These are phyloP conservation scores for Teunomyces kruisii DNA, from an alignment of 805 yeast genomes.

Conservation along the genomic window DNA sequence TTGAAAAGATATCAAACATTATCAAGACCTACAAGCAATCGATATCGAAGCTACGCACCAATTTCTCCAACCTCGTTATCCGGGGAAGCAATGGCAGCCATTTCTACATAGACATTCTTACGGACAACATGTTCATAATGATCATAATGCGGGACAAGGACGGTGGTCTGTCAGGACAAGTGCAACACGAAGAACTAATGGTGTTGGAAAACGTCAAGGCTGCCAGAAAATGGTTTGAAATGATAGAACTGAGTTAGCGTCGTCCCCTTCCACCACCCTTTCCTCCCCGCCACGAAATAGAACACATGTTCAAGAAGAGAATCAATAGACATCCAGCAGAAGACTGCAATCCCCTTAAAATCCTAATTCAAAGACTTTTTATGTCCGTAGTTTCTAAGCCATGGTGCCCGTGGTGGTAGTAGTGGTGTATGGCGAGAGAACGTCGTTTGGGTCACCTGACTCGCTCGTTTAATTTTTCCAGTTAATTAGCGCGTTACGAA, in stretches of 20 bases:
- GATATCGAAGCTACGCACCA: conserved; percentile 81
- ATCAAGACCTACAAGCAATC: conserved; percentile 94
- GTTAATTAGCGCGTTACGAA: neutral
- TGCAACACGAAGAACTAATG: conserved; percentile 41
- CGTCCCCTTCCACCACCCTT: neutral
- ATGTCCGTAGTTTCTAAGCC: no score
- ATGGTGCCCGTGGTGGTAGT: no score
- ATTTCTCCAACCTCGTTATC: conserved; percentile 72
- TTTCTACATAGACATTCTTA: conserved; percentile 53
- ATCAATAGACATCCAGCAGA: neutral
- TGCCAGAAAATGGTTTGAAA: conserved; percentile 55
- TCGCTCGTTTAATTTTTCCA: neutral
- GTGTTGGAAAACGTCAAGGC: conserved; percentile 57
- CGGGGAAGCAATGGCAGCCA: conserved; percentile 53
- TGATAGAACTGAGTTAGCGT: conserved; percentile 31
- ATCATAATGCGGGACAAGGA: conserved; percentile 51
- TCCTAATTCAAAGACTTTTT: no score
- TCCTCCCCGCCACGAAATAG: no score
- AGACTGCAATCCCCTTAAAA: neutral
- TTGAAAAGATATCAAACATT: conserved; percentile 90
- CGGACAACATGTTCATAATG: conserved; percentile 62
- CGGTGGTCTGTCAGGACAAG: conserved; percentile 19
- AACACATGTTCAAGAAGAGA: no score
- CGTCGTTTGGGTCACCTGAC: conserved; percentile 2
- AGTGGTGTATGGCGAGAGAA: neutral